These are phyloP conservation scores for Edhazardia aedis DNA, from an alignment of 371 early-diverging fungal species.

Conservation along the genomic window DNA sequence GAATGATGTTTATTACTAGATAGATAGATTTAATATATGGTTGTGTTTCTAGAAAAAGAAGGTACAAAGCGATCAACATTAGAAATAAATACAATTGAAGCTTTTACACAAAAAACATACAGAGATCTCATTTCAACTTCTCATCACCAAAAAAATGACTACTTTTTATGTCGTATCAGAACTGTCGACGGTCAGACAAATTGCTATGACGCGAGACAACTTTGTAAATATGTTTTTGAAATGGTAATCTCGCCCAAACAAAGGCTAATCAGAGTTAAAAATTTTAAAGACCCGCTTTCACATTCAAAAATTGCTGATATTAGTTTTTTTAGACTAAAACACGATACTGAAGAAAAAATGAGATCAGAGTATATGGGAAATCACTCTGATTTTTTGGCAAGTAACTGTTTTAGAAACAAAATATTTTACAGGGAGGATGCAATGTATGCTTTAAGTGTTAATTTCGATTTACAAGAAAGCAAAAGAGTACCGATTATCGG, in stretches of 20 bases:
- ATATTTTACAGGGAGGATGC: slow-evolving; percentile 46
- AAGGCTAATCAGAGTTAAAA: slow-evolving; percentile 43
- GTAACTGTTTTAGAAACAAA: slow-evolving; percentile 41
- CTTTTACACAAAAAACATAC: slow-evolving; percentile 46
- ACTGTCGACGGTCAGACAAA: slow-evolving; percentile 12
- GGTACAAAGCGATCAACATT: slow-evolving; percentile 27
- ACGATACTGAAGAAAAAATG: slow-evolving; percentile 37
- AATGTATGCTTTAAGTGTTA: slow-evolving; percentile 45
- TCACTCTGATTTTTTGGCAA: slow-evolving; percentile 43
- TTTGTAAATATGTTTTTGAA: slow-evolving; percentile 48
- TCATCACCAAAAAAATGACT: slow-evolving; percentile 25
- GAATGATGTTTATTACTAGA: too few species aligned
- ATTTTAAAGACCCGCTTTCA: slow-evolving; percentile 44
- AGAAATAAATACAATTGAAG: slow-evolving; percentile 34
- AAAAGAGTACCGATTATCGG: slow-evolving; percentile 18
- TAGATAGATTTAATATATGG: too few species aligned
- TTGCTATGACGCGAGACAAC: slow-evolving; percentile 47
- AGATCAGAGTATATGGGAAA: slow-evolving; percentile 42
- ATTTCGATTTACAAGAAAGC: slow-evolving; percentile 41
- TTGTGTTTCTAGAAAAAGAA: slow-evolving; percentile 24
- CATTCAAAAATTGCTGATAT: slow-evolving; percentile 37
- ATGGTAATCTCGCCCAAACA: slow-evolving; percentile 48
- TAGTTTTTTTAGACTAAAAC: slow-evolving; percentile 41
- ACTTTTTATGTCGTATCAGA: slow-evolving; percentile 34
- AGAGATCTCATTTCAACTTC: slow-evolving; percentile 37